Base-by-base conservation (phyloP, 345 rosid genomes). In the Brassica carinata region DNA sequence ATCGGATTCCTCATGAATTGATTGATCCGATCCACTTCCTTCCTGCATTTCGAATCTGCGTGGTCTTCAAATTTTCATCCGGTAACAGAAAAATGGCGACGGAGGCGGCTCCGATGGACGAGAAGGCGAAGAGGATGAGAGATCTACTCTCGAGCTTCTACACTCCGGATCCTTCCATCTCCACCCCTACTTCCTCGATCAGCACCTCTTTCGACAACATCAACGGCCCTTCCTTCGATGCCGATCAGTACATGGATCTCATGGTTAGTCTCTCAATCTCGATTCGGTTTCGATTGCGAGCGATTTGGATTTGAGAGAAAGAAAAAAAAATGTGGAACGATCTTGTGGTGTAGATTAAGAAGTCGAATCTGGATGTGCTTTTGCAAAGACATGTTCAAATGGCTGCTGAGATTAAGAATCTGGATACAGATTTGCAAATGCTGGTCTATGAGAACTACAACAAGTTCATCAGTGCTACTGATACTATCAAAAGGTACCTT, bases 351-450 rank as follows among this genome's bases (percentile, higher is more conserved):
- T 80, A 96, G 98, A 90, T 85, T 38, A 91, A 89, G 64, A 94
- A 87, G 80, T 90, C 97, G 17, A 96, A 89, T 81, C 76, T 96
- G 84, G 99, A 92, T 84, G 91, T 88, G 81, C 91, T 96, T 78
- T 80, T 94, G 73, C 96, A 91, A 80, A 89, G 88, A 80, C 99
- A 96, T 74, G 99, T 96, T 30, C 91, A 89, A 76, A 94, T 96
- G 98, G 99, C 98, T 15, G 94, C 98, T 0, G 97, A 96, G 90
- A 94, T 96, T 18, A 96, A 96, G 80, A 96, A 96, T 86, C 92
- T 96, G 7, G 99, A 96, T 63, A 94, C 99, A 14, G 99, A 96
- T 84, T 87, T 96, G 87, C 99, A 96, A 85, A 96, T 94, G 98
- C 71, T 96, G 33, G 97, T 94, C 7, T 96, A 94, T 79, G 98